Conservation (phyloP, 495 filamentous ascomycete species). For the Penicillium maclennaniae region DNA sequence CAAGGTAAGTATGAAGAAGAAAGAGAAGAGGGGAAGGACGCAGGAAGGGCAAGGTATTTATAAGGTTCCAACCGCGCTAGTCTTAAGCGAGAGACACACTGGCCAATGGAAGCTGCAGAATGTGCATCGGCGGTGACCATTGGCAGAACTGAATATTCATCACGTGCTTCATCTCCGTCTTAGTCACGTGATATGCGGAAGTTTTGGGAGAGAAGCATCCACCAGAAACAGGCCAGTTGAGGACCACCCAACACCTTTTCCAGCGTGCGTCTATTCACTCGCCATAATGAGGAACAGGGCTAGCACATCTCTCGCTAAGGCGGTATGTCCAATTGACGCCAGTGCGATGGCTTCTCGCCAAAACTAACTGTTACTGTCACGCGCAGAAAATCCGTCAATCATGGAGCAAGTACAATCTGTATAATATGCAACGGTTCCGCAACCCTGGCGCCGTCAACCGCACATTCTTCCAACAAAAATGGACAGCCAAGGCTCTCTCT, state of each 20-base stretch:
- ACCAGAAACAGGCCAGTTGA: background rate
- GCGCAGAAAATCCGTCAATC: constrained; percentile 85
- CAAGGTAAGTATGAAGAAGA: constrained; percentile 75
- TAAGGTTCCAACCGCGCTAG: constrained; percentile 19
- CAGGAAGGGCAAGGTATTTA: constrained; percentile 26
- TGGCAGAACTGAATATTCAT: background rate
- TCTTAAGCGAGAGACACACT: constrained; percentile 27
- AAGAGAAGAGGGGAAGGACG: constrained; percentile 34
- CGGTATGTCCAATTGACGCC: constrained; percentile 29
- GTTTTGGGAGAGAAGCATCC: constrained; percentile 30
- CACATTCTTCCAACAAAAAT: constrained; percentile 99
- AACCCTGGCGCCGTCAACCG: constrained; percentile 31
- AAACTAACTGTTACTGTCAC: constrained; percentile 10
- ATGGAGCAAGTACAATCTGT: constrained; percentile 97
- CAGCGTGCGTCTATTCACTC: constrained; percentile 10
- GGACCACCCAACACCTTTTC: constrained; percentile 2
- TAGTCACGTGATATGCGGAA: constrained; percentile 37
- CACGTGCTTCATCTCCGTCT: background rate
- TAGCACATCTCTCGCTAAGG: constrained; percentile 41
- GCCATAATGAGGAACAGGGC: constrained; percentile 49
- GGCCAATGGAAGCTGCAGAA: background rate
- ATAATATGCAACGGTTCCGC: constrained; percentile 64
- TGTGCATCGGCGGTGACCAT: background rate
- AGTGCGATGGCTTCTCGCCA: background rate
- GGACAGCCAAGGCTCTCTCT: constrained; percentile 74